Evolutionary conservation across 768 basidiomycete species (phyloP), one percentile per base, ranked within the genome.

Genomic region (Obba rivulosa): DNA sequence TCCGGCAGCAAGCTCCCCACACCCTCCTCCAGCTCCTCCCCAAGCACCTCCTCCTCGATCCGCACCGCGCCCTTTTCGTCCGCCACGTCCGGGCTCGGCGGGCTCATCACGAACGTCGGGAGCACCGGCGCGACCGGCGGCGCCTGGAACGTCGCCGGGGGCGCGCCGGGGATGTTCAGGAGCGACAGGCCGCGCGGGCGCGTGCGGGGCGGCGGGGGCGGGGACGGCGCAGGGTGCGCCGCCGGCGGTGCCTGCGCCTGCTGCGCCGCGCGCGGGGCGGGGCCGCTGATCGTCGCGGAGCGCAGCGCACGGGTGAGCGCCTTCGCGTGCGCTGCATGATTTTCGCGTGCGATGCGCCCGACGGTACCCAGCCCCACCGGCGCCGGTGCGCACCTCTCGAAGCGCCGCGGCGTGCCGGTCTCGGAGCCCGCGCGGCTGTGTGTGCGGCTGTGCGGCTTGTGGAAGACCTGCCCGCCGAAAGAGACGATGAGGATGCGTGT

Each of bases 381-480:
- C 49, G 42, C 21, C 35, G 9, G 45, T 8, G 25, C 18, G 17
- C 18, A 34, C 39, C 18, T 18, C 40, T 18, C 17, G 45, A 3
- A 11, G n/a, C 41, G 11, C 16, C 34, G 28, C 8, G 56, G 51
- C 1, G 50, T 48, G 8, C 21, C 44, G 8, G 56, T 48, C 8
- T 47, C 52, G 3, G 62, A 62, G 9, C 58, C 52, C 1, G 61
- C 58, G 16, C 57, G 57, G 24, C 63, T 61, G 34, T 65, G 67
- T 2, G 58, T 61, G 10, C 63, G 62, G 56, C 77, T 78, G 4
- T 65, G 65, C 3, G 82, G 81, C 43, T 71, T 73, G 46, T 75
- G 77, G 62, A 90, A 83, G 8, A 81, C 68, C 57, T 91, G 87
- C 0, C 87, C 87, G 14, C 87, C 87, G 58, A 91, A 91, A 1